A percentile compares a stretch with the other conserved stretches of the same genome.
These are phyloP conservation scores for Hordeum pubiflorum DNA, from an alignment of 202 grass and related monocot species.

Conservation along the genomic window DNA sequence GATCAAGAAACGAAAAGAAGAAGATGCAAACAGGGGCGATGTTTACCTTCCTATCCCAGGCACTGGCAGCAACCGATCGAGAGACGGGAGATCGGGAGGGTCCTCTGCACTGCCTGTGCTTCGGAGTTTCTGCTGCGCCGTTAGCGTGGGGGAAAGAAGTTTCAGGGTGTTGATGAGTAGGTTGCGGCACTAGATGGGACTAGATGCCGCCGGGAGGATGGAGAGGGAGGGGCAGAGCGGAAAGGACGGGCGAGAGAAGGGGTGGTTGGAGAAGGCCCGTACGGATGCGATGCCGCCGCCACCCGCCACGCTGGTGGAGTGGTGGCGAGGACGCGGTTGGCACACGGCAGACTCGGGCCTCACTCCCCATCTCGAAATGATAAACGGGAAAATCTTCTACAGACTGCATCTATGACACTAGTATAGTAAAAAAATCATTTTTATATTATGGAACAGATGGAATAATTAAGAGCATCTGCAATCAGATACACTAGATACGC, in stretches of 20 bases:
- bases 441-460: no score
- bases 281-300: neutral
- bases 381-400: no score
- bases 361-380: constrained; percentile 14
- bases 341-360: constrained; percentile 31
- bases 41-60: constrained; percentile 8
- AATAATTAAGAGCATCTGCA: no score
- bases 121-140: neutral
- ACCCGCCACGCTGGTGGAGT: neutral
- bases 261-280: neutral
- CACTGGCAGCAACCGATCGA: neutral
- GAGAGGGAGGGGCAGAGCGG: neutral
- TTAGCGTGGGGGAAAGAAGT: neutral
- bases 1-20: neutral
- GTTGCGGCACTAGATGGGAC: neutral
- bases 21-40: neutral
- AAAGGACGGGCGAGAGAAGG: neutral
- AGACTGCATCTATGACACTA: no score
- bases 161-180: neutral
- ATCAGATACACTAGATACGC: no score
- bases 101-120: neutral
- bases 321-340: constrained; percentile 15
- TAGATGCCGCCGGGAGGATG: neutral
- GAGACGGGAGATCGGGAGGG: neutral
- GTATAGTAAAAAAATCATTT: no score